A percentile compares a stretch with the other conserved stretches of the same genome.
These are phyloP conservation scores for Vanrija pseudolonga DNA, from an alignment of 1,284 basidiomycete genomes.

Conservation along the genomic window DNA sequence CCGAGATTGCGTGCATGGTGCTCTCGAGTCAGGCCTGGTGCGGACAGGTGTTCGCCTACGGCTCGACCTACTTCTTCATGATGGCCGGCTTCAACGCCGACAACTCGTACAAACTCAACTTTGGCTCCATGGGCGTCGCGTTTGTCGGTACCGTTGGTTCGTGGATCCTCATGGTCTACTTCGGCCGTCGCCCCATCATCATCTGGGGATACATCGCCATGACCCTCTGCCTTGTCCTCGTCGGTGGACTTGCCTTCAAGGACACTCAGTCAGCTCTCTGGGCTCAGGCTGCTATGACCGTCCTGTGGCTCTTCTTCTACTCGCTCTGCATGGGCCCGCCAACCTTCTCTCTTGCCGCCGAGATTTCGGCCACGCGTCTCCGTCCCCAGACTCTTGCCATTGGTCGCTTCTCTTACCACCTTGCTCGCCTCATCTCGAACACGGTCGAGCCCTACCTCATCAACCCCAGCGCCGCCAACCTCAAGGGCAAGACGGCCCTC, in stretches of 20 bases:
- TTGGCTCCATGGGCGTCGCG: not conserved
- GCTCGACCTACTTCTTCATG: not conserved
- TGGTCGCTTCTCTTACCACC: constrained; percentile 45
- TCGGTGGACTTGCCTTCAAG: constrained; percentile 31
- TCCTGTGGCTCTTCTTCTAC: not conserved
- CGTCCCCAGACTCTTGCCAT: constrained; percentile 55
- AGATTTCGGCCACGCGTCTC: constrained; percentile 50
- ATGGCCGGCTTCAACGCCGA: not conserved
- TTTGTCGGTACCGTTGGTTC: not conserved
- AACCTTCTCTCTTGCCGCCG: constrained; percentile 48
- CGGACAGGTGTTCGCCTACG: not conserved
- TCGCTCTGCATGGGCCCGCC: not conserved
- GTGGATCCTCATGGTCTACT: not conserved
- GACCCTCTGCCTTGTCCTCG: constrained; percentile 11
- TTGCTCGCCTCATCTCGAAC: constrained; percentile 20
- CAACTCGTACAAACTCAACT: not conserved
- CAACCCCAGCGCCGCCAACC: not conserved
- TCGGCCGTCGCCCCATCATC: constrained; percentile 27
- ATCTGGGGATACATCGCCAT: constrained; percentile 16
- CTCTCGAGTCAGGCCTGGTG: not conserved
- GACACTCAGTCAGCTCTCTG: not conserved
- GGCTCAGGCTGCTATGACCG: not conserved
- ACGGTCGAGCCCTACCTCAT: not conserved
- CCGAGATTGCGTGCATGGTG: constrained; percentile 43
- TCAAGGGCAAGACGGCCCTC: constrained; percentile 8